These are phyloP conservation scores for Plasmodium billcollinsi DNA, from an alignment of 169 alveolate genomes.

Conservation along the genomic window DNA sequence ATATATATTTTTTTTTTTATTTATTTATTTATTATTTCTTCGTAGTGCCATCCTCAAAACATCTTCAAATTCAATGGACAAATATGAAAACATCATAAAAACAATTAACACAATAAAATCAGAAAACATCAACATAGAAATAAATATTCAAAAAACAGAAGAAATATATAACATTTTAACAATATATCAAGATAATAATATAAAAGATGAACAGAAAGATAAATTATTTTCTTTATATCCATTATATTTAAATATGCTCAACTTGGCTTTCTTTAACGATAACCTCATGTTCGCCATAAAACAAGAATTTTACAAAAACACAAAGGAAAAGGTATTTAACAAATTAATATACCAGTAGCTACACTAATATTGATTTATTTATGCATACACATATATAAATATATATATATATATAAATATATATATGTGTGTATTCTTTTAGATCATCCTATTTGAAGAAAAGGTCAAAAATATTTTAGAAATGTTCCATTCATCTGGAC, in stretches of 20 bases:
- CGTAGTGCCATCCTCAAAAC: constrained; percentile 49
- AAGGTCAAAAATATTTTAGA: constrained; percentile 60
- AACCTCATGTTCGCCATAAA: constrained; percentile 70
- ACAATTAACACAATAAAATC: constrained; percentile 70
- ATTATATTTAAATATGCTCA: constrained; percentile 54
- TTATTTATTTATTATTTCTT: not conserved
- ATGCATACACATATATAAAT: too few species aligned
- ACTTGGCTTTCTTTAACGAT: constrained; percentile 65
- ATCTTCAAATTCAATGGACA: constrained; percentile 63
- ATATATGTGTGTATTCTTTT: not conserved
- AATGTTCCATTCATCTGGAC: constrained; percentile 51
- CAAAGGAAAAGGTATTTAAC: constrained; percentile 62
- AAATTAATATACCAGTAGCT: not conserved
- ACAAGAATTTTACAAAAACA: constrained; percentile 67
- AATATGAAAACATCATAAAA: constrained; percentile 72
- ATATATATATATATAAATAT: not conserved
- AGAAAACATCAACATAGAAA: constrained; percentile 70
- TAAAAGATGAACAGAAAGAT: constrained; percentile 67
- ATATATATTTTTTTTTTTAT: not conserved
- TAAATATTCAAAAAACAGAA: constrained; percentile 74
- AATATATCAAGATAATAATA: constrained; percentile 50
- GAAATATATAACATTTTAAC: constrained; percentile 67
- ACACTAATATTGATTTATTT: not conserved
- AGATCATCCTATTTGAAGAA: constrained; percentile 62
- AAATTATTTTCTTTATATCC: constrained; percentile 51